Conservation (phyloP, 495 filamentous ascomycete genomes). For the Podospora comata region DNA sequence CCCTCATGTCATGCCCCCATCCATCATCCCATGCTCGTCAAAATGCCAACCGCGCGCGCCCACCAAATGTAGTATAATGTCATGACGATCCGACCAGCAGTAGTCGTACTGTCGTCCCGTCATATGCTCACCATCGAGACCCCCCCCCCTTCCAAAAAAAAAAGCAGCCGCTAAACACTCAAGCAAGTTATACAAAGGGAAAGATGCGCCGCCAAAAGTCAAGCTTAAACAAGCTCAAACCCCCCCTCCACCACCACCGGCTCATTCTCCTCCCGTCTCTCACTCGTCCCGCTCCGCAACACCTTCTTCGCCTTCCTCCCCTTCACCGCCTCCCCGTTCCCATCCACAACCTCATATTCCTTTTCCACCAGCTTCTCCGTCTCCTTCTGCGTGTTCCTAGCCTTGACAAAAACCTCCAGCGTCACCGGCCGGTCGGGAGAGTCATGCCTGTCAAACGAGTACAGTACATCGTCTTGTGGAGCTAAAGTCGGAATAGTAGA, state of each 20-base stretch:
- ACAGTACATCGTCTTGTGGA: constrained; percentile 40
- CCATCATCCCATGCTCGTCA: too few species aligned
- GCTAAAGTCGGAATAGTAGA: constrained; percentile 9
- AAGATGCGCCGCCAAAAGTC: too few species aligned
- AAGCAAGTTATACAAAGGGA: too few species aligned
- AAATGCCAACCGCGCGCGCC: too few species aligned
- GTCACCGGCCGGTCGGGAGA: constrained; percentile 38
- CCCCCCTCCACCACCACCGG: constrained; percentile 41
- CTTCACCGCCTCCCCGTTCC: constrained; percentile 42
- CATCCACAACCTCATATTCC: constrained; percentile 49
- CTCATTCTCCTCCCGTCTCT: constrained; percentile 1
- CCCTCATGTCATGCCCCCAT: too few species aligned
- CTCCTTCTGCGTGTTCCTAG: constrained; percentile 31
- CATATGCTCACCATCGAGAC: too few species aligned
- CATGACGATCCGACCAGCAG: too few species aligned
- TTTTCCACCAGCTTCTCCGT: constrained; percentile 48
- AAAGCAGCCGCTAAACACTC: too few species aligned
- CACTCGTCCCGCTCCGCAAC: constrained; percentile 8
- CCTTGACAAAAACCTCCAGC: constrained; percentile 46
- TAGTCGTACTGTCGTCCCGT: too few species aligned
- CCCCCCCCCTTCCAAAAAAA: rapidly evolving
- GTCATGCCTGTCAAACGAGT: constrained; percentile 44
- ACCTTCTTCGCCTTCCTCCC: constrained; percentile 39
- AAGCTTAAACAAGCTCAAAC: constrained; percentile 43
- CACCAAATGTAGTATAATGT: too few species aligned